Evolutionary conservation across 805 yeast species (phyloP).

Genomic region (Yarrowia yakushimensis): DNA sequence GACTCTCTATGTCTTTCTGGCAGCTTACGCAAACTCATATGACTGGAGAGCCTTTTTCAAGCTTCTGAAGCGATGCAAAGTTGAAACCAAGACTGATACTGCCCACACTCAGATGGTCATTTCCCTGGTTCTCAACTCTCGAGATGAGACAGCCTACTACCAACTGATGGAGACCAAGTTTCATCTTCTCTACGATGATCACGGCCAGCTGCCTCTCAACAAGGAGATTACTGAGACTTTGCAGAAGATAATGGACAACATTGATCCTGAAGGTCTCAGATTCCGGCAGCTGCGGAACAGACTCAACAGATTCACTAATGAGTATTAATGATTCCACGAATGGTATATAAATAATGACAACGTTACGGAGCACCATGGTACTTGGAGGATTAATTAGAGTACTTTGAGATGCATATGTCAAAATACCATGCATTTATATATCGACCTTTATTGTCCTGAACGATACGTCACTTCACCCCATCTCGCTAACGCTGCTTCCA

Average conservation of each 20-base stretch:
- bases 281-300: background rate
- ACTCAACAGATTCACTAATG: background rate
- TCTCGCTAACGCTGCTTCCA: too few species aligned
- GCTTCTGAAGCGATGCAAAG: background rate
- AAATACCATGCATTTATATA: too few species aligned
- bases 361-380: too few species aligned
- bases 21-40: conserved; percentile 24
- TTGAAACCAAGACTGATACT: background rate
- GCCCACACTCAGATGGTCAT: background rate
- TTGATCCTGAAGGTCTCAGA: background rate
- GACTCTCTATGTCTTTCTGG: background rate
- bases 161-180: background rate
- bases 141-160: background rate
- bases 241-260: background rate
- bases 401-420: too few species aligned
- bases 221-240: background rate
- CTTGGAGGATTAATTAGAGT: too few species aligned
- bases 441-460: too few species aligned
- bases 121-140: conserved; percentile 3
- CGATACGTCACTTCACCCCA: too few species aligned
- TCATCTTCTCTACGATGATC: background rate
- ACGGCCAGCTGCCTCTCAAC: background rate
- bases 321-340: background rate
- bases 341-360: background rate
- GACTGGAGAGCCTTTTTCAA: background rate